phyloP scores from a whole-genome alignment of 2,329 filamentous ascomycete genomes.

The Metarhizium rileyi region DNA sequence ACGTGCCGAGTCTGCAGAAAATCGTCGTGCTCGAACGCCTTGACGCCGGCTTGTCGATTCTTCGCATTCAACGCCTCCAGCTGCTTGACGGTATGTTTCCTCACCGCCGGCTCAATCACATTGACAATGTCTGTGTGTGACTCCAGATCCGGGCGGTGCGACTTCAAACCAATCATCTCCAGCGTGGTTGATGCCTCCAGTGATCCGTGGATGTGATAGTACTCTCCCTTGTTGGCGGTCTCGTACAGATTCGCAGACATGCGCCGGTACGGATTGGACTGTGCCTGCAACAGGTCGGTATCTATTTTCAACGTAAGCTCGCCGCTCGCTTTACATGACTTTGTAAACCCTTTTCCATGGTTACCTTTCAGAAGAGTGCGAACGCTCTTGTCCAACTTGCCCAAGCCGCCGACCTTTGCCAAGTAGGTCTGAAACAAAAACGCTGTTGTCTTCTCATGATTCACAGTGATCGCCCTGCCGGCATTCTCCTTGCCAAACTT shows the following conservation, averaged over 20 bases:
- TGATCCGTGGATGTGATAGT: conserved; percentile 68
- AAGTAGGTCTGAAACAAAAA: conserved; percentile 31
- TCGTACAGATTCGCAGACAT: conserved; percentile 64
- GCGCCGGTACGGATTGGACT: conserved; percentile 61
- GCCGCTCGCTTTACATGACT: neutral
- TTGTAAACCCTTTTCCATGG: neutral
- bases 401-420: conserved; percentile 26
- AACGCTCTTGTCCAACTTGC: conserved; percentile 27
- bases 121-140: conserved; percentile 50
- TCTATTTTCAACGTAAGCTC: conserved; percentile 32
- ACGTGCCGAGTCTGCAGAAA: conserved; percentile 44
- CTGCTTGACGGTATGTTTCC: conserved; percentile 41
- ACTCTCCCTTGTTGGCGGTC: conserved; percentile 55
- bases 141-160: conserved; percentile 49
- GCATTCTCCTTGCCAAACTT: conserved; percentile 8
- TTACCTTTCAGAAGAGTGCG: conserved; percentile 3
- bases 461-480: conserved; percentile 17
- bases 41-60: conserved; percentile 49
- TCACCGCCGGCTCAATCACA: conserved; percentile 49
- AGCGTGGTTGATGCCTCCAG: conserved; percentile 61
- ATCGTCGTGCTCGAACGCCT: conserved; percentile 47
- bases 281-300: conserved; percentile 60
- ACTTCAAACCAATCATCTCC: conserved; percentile 58
- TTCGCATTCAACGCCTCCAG: conserved; percentile 48
- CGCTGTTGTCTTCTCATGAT: conserved; percentile 30